Base-by-base conservation (phyloP, 345 rosid genomes). In the Populus nigra region DNA sequence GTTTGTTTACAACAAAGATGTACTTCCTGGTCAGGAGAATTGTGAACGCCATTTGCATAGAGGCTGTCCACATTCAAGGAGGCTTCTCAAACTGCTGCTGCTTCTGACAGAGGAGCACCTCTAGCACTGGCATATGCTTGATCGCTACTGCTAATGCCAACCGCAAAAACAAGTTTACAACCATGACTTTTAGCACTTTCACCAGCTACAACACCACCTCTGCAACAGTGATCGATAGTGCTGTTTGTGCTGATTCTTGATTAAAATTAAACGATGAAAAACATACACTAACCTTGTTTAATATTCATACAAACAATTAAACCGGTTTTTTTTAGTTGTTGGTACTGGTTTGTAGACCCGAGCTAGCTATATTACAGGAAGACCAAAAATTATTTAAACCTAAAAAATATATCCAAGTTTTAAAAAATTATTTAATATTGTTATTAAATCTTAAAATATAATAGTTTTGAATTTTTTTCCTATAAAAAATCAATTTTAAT, bases 51-150 rank as follows among this genome's bases (percentile, higher is more conserved):
- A 90, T 81, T 84, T 89, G 81, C 88, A 94, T 71, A 85, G 94
- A 80, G 97, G 98, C 74, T 85, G 94, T 62, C 88, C 81, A 72
- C 88, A 89, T 89, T 92, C 97, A 91, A 94, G 93, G 93, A 94
- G 88, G 68, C 83, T 82, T 72, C 75, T 76, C 83, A 83, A 41
- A 18, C 5, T 22, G 76, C 83, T 75, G 53, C 83, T 47, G 72
- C 65, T 62, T 74, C 81, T 2, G 66, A 55, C 53, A 69, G 59
- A 68, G 33, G 70, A 20, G 22, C 73, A 62, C 39, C 50, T 5
- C 53, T 43, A 33, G 22, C 65, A 68, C 18, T 8, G 35, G 65
- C 7, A 61, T 20, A 9, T 35, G 35, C 41, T 27, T 45, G 62
- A 29, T 65, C 47, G 9, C 20, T n/a, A 3, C 6, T 72, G 71